These are phyloP conservation scores for Globisporangium spiculum DNA, from an alignment of 352 stramenopile species.

Conservation along the genomic window DNA sequence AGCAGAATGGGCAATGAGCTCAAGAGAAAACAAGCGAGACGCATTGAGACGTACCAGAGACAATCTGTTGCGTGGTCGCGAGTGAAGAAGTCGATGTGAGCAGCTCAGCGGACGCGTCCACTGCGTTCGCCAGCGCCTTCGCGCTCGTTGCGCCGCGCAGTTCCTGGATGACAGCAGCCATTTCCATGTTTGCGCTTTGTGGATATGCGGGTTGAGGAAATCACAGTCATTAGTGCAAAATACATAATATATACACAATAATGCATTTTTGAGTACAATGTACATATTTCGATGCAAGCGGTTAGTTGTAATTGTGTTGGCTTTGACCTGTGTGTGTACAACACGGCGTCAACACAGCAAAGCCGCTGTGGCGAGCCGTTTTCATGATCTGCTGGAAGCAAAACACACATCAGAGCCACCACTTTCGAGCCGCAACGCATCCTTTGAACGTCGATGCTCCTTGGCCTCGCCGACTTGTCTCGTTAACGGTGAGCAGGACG, in stretches of 20 bases:
- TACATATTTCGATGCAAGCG: no score
- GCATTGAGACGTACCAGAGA: slow-evolving; percentile 9
- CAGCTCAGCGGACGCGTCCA: slow-evolving; percentile 15
- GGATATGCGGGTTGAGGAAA: background rate
- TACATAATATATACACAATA: background rate
- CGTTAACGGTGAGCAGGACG: no score
- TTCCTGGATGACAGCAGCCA: slow-evolving; percentile 2
- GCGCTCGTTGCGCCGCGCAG: slow-evolving; percentile 7
- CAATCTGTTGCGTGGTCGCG: slow-evolving; percentile 12
- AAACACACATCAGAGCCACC: background rate
- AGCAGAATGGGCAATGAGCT: background rate
- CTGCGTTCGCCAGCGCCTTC: slow-evolving; percentile 5
- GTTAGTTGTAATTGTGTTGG: no score
- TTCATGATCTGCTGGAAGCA: background rate
- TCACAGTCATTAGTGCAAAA: background rate
- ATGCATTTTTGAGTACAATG: no score
- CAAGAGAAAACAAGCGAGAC: background rate
- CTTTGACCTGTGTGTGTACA: background rate
- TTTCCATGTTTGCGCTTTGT: slow-evolving; percentile 7
- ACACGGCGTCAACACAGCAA: background rate
- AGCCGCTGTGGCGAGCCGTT: no score
- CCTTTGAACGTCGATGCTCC: no score
- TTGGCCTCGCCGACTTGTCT: no score
- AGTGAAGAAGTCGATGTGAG: slow-evolving; percentile 13
- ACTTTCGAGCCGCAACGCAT: background rate